Evolutionary conservation across 257 asterid genomes (phyloP).

Genomic region (Solanum infundibuliforme): DNA sequence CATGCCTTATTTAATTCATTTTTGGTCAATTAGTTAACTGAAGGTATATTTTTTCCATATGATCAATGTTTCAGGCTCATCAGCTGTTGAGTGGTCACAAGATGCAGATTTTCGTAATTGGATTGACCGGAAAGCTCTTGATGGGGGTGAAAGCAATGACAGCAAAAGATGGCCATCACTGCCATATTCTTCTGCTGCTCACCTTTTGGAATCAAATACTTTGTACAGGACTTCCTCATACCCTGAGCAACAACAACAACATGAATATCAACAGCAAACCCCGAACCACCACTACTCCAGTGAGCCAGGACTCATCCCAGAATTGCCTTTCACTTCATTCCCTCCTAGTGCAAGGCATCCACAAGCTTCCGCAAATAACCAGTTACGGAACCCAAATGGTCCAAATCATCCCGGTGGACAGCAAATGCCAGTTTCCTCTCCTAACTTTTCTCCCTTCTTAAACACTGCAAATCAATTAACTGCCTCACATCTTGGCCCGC

Average conservation of each 20-base stretch:
- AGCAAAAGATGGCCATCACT: constrained; percentile 58
- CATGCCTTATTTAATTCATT: not conserved
- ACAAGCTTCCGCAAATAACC: constrained; percentile 62
- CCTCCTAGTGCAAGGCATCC: constrained; percentile 66
- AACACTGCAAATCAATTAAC: constrained; percentile 46
- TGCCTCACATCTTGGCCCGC: constrained; percentile 46
- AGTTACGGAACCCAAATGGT: constrained; percentile 26
- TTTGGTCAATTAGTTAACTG: not conserved
- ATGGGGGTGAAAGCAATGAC: constrained; percentile 30
- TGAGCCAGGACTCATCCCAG: constrained; percentile 61
- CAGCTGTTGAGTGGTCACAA: constrained; percentile 67
- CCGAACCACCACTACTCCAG: constrained; percentile 50
- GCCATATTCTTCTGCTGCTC: constrained; percentile 37
- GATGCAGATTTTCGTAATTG: constrained; percentile 47
- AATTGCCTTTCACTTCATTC: constrained; percentile 57
- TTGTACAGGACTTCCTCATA: constrained; percentile 79
- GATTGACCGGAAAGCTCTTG: constrained; percentile 46
- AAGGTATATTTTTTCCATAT: not conserved
- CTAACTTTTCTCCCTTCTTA: constrained; percentile 45
- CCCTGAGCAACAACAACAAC: constrained; percentile 70
- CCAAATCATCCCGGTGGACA: constrained; percentile 33
- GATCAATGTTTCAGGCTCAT: constrained; percentile 47
- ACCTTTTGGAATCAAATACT: constrained; percentile 30
- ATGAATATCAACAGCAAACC: constrained; percentile 36
- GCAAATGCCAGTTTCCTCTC: constrained; percentile 36